These are phyloP conservation scores for Arabidopsis lyrata DNA, from an alignment of 441 rosid genomes.

Conservation along the genomic window DNA sequence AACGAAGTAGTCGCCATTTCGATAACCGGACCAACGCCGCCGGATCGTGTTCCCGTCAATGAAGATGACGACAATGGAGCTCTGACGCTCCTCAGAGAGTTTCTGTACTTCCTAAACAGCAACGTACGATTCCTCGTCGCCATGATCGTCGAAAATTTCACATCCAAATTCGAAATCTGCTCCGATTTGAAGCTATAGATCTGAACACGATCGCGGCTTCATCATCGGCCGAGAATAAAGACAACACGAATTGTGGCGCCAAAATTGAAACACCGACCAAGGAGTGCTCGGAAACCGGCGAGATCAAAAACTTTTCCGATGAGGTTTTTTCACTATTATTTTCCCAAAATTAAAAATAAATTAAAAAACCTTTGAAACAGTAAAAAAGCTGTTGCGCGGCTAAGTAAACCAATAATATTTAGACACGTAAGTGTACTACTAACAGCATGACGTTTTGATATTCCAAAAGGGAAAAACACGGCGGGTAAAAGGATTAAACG, in stretches of 20 bases:
- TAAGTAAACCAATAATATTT: neutral
- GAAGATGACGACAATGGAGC: constrained; percentile 52
- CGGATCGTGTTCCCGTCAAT: constrained; percentile 41
- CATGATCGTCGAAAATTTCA: constrained; percentile 45
- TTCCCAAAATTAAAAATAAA: neutral
- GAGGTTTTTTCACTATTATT: neutral
- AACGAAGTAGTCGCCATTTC: constrained; percentile 85
- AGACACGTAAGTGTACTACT: neutral
- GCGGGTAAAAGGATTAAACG: constrained; percentile 29
- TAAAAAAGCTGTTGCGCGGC: constrained; percentile 1
- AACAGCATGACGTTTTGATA: constrained; percentile 32
- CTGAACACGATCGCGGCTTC: constrained; percentile 35
- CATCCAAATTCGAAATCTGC: constrained; percentile 7
- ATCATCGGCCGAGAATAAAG: neutral
- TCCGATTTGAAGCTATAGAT: constrained; percentile 44
- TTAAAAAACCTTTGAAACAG: neutral
- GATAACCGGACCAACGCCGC: constrained; percentile 71
- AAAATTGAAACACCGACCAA: neutral
- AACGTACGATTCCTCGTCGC: constrained; percentile 81
- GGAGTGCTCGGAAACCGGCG: neutral
- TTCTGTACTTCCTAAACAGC: constrained; percentile 75
- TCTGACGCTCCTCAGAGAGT: constrained; percentile 84
- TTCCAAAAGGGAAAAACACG: constrained; percentile 19
- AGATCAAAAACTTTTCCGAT: constrained; percentile 19
- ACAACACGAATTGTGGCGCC: neutral